A percentile compares a stretch with the other conserved stretches of the same genome.
Evolutionary conservation across 345 rosid genomes (phyloP).

Genomic region (Hibiscus trionum): DNA sequence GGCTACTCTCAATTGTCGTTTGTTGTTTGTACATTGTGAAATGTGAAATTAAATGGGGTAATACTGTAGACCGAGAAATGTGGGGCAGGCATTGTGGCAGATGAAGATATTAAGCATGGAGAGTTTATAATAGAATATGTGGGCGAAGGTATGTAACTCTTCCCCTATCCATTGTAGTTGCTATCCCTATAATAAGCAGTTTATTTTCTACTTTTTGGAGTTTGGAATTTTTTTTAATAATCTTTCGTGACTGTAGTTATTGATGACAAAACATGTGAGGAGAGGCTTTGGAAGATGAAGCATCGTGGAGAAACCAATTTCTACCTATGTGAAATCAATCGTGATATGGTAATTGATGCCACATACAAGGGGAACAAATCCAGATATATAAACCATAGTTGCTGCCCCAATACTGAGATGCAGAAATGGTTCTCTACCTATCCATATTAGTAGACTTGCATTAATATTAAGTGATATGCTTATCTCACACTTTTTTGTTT

Average conservation of each 20-base stretch:
- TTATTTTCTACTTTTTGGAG: neutral
- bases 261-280: conserved; percentile 86
- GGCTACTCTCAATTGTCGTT: conserved; percentile 11
- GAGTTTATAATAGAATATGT: conserved; percentile 94
- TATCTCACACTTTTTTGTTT: conserved; percentile 13
- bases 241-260: conserved; percentile 45
- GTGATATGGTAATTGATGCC: conserved; percentile 95
- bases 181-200: conserved; percentile 7
- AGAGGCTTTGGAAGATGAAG: conserved; percentile 91
- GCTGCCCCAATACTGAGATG: conserved; percentile 92
- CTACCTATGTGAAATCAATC: conserved; percentile 85
- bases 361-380: conserved; percentile 93
- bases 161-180: conserved; percentile 6
- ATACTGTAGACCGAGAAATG: conserved; percentile 93
- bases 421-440: conserved; percentile 72
- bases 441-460: conserved; percentile 13
- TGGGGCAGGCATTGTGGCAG: conserved; percentile 86
- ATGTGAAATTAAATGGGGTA: conserved; percentile 23
- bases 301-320: conserved; percentile 77
- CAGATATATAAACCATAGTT: conserved; percentile 92
- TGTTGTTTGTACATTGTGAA: conserved; percentile 7
- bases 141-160: conserved; percentile 64
- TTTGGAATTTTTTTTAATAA: neutral
- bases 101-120: conserved; percentile 78
- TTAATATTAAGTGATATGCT: conserved; percentile 5